Evolutionary conservation across 768 basidiomycete species (phyloP).

Genomic region (Steccherinum ochraceum): DNA sequence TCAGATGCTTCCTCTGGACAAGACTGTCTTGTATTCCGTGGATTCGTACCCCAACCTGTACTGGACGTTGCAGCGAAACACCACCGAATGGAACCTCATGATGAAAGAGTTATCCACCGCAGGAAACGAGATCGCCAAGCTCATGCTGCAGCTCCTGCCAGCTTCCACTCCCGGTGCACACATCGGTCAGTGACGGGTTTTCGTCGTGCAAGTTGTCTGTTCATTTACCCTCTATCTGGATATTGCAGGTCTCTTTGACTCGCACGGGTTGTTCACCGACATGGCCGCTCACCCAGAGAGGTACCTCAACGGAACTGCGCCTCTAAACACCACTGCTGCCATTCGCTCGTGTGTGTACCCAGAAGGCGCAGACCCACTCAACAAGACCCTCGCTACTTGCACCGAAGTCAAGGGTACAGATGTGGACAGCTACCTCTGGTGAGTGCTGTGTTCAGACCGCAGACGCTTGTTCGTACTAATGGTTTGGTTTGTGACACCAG

Average conservation of each 20-base stretch:
- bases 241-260: constrained; percentile 39
- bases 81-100: constrained; percentile 20
- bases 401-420: constrained; percentile 35
- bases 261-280: constrained; percentile 52
- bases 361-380: too few species aligned
- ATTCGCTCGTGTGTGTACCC: constrained; percentile 43
- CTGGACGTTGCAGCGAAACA: constrained; percentile 19
- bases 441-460: constrained; percentile 11
- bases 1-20: constrained; percentile 23
- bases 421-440: constrained; percentile 59
- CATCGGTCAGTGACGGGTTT: constrained; percentile 46
- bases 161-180: constrained; percentile 32
- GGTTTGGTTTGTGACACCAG: too few species aligned
- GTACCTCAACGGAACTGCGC: constrained; percentile 60
- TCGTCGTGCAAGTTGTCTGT: not conserved
- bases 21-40: constrained; percentile 18
- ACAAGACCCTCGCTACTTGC: constrained; percentile 30
- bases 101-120: constrained; percentile 38
- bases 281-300: constrained; percentile 42
- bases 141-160: constrained; percentile 28
- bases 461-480: not conserved
- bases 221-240: not conserved
- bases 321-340: constrained; percentile 50
- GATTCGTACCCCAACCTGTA: constrained; percentile 20
- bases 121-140: constrained; percentile 44